Evolutionary conservation across 352 stramenopile genomes (phyloP).

Genomic region (Globisporangium cystogenes): DNA sequence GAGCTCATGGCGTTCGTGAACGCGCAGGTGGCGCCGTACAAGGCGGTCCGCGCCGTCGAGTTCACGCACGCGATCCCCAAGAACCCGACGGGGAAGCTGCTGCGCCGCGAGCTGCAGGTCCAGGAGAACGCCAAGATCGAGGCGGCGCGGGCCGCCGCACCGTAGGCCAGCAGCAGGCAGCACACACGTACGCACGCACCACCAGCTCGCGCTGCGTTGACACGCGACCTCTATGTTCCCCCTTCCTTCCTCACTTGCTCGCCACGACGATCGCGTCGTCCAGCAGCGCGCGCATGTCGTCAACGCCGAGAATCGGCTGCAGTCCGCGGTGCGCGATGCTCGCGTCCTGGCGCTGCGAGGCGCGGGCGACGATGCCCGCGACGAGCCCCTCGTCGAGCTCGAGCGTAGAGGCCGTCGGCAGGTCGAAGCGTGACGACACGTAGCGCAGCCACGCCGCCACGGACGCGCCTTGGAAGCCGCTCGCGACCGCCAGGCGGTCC

Average conservation of each 20-base stretch:
- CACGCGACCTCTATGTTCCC: not conserved
- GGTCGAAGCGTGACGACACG: constrained; percentile 47
- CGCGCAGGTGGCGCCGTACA: constrained; percentile 76
- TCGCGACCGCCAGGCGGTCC: constrained; percentile 43
- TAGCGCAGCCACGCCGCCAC: constrained; percentile 60
- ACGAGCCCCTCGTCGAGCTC: constrained; percentile 54
- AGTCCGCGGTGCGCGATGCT: constrained; percentile 23
- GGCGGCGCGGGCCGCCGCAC: too few relatives aligned
- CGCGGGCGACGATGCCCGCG: constrained; percentile 47
- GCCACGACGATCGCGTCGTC: constrained; percentile 34
- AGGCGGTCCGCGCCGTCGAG: constrained; percentile 81
- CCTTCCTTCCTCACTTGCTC: not conserved
- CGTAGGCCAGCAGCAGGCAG: not conserved
- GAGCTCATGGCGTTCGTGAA: constrained; percentile 74
- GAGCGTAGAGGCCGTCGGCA: constrained; percentile 43
- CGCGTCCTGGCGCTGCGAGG: constrained; percentile 44
- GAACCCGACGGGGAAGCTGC: constrained; percentile 82
- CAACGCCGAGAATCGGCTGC: constrained; percentile 44
- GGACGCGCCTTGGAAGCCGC: constrained; percentile 42
- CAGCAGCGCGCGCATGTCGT: constrained; percentile 54
- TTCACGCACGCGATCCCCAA: constrained; percentile 90
- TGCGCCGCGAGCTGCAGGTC: constrained; percentile 78
- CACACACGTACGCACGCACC: too few relatives aligned
- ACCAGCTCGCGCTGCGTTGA: too few relatives aligned
- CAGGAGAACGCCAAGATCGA: constrained; percentile 9